Base-by-base conservation (phyloP, 805 yeast genomes). In the Hyphopichia homilentoma region DNA sequence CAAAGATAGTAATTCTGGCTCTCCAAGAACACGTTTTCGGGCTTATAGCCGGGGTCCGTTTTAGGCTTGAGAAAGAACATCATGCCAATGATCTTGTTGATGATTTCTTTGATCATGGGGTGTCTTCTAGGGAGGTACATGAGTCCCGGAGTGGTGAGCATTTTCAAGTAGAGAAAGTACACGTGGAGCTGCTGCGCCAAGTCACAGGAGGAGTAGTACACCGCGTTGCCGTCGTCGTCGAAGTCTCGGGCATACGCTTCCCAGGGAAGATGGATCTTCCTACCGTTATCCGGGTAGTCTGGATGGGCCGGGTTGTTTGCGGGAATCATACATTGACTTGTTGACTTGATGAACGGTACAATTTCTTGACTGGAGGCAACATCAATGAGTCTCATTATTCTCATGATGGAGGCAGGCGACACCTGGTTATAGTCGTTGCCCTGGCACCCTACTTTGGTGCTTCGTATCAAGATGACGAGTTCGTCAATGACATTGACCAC, bases 131-230 rank as follows among this genome's bases (percentile, higher is more conserved):
- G 52, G 15, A 52, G 25, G 18, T 38, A 35, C 9, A 53, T 33
- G n/a, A 54, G 40, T 4, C 52, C 57, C 3, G 32, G 44, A 5
- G 49, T 38, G 15, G 55, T 52, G 18, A 54, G 43, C 15, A 54
- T 30, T 32, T 50, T 43, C 33, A 53, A 35, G 37, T 50, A 53
- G 9, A 54, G 38, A 17, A 42, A 40, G 25, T 45, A 40, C 7
- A 45, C 44, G 8, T 51, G 48, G 37, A 50, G 42, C 32, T 39
- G 45, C 28, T 50, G 50, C 32, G 46, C 45, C 13, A 48, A 41
- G 28, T 54, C 59, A 20, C 44, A 50, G 50, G 54, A 50, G 25
- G 59, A 52, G 36, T 46, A 48, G 34, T 27, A 27, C 17, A 17
- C 9, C 21, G 9, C 13, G 12, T 16, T 17, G 5, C 30, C 30